Conservation (phyloP, 176 grass and related monocot species). For the Aechmea fasciata region DNA sequence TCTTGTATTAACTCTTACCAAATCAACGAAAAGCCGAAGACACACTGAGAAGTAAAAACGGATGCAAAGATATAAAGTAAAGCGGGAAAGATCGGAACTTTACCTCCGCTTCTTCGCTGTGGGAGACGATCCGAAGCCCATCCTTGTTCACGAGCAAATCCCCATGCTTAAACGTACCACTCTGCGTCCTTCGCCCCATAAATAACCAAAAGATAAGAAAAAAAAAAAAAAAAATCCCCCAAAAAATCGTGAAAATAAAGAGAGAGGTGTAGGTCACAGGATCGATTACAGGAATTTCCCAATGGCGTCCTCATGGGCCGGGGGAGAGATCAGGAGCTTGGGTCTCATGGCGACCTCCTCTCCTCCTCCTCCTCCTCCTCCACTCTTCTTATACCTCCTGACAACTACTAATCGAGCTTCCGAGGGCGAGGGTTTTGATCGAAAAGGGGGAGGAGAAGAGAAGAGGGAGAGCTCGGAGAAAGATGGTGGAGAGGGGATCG, state of each 20-base stretch:
- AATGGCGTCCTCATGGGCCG: conserved; percentile 57
- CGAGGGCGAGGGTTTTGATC: no score
- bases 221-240: background rate
- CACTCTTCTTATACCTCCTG: no score
- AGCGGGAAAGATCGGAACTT: background rate
- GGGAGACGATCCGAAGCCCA: conserved; percentile 82
- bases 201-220: background rate
- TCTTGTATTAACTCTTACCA: background rate
- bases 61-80: background rate
- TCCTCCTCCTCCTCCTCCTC: background rate
- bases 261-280: background rate
- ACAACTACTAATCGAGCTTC: no score
- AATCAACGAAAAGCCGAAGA: background rate
- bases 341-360: background rate
- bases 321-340: conserved; percentile 39
- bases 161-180: conserved; percentile 94
- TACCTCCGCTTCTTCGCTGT: conserved; percentile 71
- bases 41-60: background rate
- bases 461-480: no score
- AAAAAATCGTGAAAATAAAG: conserved; percentile 7
- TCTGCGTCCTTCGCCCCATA: conserved; percentile 55
- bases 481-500: no score
- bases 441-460: no score
- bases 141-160: conserved; percentile 97
- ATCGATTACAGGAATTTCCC: conserved; percentile 67